phyloP scores from a whole-genome alignment of 768 basidiomycete genomes.

The Boletus vinaceobasis region DNA sequence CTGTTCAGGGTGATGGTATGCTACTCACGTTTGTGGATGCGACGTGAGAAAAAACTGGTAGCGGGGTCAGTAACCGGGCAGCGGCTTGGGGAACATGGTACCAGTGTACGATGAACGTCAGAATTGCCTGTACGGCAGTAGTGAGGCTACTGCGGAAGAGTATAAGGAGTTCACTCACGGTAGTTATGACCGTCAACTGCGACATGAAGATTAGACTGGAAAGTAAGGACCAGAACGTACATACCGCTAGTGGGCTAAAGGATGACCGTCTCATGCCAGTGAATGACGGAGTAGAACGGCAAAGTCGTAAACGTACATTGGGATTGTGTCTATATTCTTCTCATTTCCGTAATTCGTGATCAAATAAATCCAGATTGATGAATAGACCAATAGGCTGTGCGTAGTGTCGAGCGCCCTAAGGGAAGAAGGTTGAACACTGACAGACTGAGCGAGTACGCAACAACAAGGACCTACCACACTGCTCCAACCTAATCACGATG shows the following conservation, averaged over 20 bases:
- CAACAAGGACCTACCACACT: constrained; percentile 21
- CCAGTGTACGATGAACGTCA: constrained; percentile 53
- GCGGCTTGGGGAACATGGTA: constrained; percentile 16
- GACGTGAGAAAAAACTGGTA: constrained; percentile 9
- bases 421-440: not conserved
- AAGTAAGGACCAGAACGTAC: not conserved
- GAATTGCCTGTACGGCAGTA: constrained; percentile 37
- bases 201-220: not conserved
- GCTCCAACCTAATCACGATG: constrained; percentile 19
- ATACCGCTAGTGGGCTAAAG: constrained; percentile 26
- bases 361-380: constrained; percentile 42
- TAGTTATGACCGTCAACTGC: constrained; percentile 31
- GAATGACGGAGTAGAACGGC: not conserved
- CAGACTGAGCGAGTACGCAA: not conserved
- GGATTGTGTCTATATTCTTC: constrained; percentile 39
- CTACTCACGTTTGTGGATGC: constrained; percentile 13
- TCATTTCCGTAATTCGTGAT: constrained; percentile 42
- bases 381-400: constrained; percentile 41
- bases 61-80: not conserved
- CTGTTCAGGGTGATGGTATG: not conserved
- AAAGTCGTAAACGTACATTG: constrained; percentile 34
- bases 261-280: not conserved
- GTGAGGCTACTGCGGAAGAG: not conserved
- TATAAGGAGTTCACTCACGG: constrained; percentile 19
- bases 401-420: constrained; percentile 34